Percentiles rank a stretch among this genome's conserved stretches.
Conservation (phyloP, 345 rosid species). For the Arabis hirsuta region DNA sequence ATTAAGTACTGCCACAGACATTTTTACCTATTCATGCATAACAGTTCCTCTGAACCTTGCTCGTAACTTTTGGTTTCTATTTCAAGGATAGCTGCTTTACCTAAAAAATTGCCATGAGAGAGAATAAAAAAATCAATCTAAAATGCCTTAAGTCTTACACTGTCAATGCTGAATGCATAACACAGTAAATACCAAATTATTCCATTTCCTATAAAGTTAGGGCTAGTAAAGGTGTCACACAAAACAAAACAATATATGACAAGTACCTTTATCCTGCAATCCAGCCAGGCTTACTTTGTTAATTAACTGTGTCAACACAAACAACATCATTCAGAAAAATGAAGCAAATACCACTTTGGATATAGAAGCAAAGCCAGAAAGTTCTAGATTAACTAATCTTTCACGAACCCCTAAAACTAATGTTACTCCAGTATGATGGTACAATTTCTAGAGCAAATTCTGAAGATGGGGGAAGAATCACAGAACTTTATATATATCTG, state of each 20-base stretch:
- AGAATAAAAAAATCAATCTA: neutral
- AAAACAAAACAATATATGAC: neutral
- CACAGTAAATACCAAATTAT: neutral
- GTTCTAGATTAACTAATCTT: neutral
- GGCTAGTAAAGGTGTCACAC: neutral
- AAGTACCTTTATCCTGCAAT: slow-evolving; percentile 87
- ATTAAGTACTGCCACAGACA: slow-evolving; percentile 23
- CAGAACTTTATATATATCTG: neutral
- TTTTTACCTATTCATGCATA: slow-evolving; percentile 79
- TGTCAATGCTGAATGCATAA: neutral
- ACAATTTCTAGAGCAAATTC: neutral
- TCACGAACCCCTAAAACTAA: neutral
- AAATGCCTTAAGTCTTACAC: neutral
- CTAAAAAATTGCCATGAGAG: slow-evolving; percentile 43
- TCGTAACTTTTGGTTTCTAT: slow-evolving; percentile 75
- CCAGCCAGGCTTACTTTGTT: slow-evolving; percentile 76
- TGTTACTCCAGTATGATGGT: neutral
- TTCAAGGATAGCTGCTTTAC: slow-evolving; percentile 89
- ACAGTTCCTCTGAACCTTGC: slow-evolving; percentile 66
- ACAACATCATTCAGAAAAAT: slow-evolving; percentile 23
- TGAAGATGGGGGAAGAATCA: slow-evolving; percentile 3
- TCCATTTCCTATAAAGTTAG: neutral
- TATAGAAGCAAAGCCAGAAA: slow-evolving; percentile 20
- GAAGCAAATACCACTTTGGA: neutral
- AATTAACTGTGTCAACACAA: slow-evolving; percentile 55